These are phyloP conservation scores for Arachnopeziza araneosa DNA, from an alignment of 2,329 filamentous ascomycete species.

Conservation along the genomic window DNA sequence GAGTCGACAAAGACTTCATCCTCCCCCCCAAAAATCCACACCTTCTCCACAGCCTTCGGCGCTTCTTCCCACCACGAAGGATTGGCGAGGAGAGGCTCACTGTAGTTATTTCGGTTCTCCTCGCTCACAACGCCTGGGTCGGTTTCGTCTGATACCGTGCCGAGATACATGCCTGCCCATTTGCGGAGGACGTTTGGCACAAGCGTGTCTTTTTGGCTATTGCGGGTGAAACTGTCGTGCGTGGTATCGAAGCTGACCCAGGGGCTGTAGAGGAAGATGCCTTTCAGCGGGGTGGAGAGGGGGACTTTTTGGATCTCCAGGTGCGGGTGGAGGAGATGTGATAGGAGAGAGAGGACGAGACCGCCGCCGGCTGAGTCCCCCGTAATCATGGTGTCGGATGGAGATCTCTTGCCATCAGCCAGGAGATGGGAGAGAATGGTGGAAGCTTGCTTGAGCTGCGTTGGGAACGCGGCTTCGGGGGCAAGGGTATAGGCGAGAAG, in stretches of 20 bases:
- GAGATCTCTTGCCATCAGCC: conserved; percentile 21
- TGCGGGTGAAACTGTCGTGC: conserved; percentile 37
- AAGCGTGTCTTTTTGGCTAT: conserved; percentile 47
- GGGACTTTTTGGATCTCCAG: conserved; percentile 44
- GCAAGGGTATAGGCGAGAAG: conserved; percentile 54
- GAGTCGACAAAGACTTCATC: conserved; percentile 52
- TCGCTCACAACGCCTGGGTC: conserved; percentile 5
- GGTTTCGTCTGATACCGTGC: conserved; percentile 20
- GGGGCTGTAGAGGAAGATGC: conserved; percentile 49
- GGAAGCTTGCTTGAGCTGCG: conserved; percentile 42
- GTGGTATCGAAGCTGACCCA: conserved; percentile 48
- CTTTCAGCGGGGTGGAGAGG: conserved; percentile 40
- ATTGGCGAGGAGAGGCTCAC: conserved; percentile 43
- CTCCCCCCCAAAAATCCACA: conserved; percentile 48
- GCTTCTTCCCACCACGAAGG: conserved; percentile 48
- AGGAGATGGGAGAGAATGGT: conserved; percentile 39
- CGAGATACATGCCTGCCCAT: conserved; percentile 46
- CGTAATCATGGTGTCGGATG: conserved; percentile 37
- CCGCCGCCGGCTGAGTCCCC: conserved; percentile 52
- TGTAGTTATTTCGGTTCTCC: conserved; percentile 42
- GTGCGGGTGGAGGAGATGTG: conserved; percentile 52
- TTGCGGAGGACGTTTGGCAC: conserved; percentile 33
- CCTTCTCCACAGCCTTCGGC: conserved; percentile 35
- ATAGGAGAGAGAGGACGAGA: conserved; percentile 39
- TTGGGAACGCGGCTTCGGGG: conserved; percentile 40